phyloP scores from a whole-genome alignment of 495 filamentous ascomycete species.

The Halenospora varia region DNA sequence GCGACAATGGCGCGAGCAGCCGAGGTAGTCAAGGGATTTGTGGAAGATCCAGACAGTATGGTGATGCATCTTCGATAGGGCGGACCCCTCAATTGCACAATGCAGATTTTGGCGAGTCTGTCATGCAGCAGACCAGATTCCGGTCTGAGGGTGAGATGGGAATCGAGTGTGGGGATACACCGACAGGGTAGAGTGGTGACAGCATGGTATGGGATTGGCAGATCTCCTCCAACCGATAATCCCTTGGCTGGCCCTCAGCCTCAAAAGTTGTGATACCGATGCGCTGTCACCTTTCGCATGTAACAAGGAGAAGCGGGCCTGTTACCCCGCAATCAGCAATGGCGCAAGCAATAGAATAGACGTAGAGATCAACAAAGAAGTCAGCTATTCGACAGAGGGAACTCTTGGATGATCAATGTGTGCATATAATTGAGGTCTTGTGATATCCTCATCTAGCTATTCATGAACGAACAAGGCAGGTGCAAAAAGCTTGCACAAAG shows the following conservation, averaged over 20 bases:
- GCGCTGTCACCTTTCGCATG: constrained; percentile 6
- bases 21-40: constrained; percentile 64
- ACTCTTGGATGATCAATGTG: background rate
- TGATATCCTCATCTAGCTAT: background rate
- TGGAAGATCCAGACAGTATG: constrained; percentile 86
- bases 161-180: background rate
- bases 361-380: background rate
- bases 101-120: background rate
- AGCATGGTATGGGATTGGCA: background rate
- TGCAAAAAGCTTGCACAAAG: background rate
- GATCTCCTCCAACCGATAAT: background rate
- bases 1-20: constrained; percentile 90
- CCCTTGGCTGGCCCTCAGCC: background rate
- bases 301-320: constrained; percentile 1
- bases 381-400: background rate
- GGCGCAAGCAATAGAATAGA: constrained; percentile 19
- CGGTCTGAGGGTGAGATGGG: background rate
- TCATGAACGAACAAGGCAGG: background rate
- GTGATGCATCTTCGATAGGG: constrained; percentile 52
- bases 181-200: background rate
- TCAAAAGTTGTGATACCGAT: constrained; percentile 1
- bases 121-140: background rate
- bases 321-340: background rate
- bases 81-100: background rate
- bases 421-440: background rate